Evolutionary conservation across 768 basidiomycete genomes (phyloP), one percentile per base, ranked within the genome.

Genomic region (Mycena galericulata): DNA sequence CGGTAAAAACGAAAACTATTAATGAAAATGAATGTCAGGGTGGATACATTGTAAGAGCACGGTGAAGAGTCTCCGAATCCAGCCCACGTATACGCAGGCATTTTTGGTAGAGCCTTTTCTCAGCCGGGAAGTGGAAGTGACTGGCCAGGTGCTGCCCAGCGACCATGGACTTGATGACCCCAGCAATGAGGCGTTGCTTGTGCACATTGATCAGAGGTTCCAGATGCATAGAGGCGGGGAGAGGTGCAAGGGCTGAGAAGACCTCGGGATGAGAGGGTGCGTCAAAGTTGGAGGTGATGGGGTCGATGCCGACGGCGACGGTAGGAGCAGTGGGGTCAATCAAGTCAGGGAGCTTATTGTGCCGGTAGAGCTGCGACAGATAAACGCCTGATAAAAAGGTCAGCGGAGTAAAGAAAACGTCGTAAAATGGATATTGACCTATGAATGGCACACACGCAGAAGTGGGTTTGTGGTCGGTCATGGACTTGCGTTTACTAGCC

Each of bases 141-240:
- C 90, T 89, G 2, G 94, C 92, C 12, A 94, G 86, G 73, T 95
- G 94, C 75, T 95, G 94, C 2, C 93, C 92, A 12, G 91, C 89
- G 10, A 95, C 92, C 61, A 95, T 80, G 9, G 88, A 86, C 77
- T 94, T 94, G 81, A 95, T 92, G 45, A 93, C 90, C 18, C 86
- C 87, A 12, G 94, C 93, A 58, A 94, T 92, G 71, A 91, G 80
- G 38, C 94, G 88, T 75, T 96, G 94, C 79, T 96, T 95, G 79
- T 95, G 93, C 8, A 96, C 91, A 75, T 95, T 96, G 80, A 96
- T 93, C 65, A 96, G 79, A 4, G 94, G 93, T 73, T 95, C 93
- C 30, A 96, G 86, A 68, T 90, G 88, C 84, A 95, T 93, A n/a
- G 87, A 86, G 1, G 88, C 75, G 0, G 94, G 94, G 5, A 95